Percentiles rank a stretch among this genome's conserved stretches.
These are phyloP conservation scores for Debaryomycetaceae sp. DNA, from an alignment of 1,139 yeast genomes.

Conservation along the genomic window DNA sequence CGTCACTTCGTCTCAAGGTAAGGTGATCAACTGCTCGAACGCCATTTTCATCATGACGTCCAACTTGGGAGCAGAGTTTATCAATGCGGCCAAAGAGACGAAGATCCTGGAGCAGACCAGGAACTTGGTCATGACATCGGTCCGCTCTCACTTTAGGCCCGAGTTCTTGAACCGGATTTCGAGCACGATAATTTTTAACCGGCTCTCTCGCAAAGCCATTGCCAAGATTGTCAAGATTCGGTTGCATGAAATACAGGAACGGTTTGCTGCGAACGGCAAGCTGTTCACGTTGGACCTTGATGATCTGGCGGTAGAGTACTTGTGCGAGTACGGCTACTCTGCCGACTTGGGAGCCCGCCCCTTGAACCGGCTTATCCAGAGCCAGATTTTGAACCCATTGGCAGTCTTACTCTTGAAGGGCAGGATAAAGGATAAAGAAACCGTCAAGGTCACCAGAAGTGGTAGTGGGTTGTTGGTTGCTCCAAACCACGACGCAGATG, in stretches of 20 bases:
- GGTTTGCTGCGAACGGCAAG: slow-evolving; percentile 80
- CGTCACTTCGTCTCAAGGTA: slow-evolving; percentile 89
- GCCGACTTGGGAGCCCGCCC: slow-evolving; percentile 97
- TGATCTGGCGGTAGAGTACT: slow-evolving; percentile 67
- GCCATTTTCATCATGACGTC: slow-evolving; percentile 94
- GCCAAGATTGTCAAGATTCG: slow-evolving; percentile 85
- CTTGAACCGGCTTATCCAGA: slow-evolving; percentile 84
- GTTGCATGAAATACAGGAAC: slow-evolving; percentile 67
- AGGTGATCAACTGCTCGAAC: slow-evolving; percentile 85
- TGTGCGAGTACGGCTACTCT: slow-evolving; percentile 80
- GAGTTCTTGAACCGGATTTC: slow-evolving; percentile 95
- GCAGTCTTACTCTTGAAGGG: slow-evolving; percentile 85
- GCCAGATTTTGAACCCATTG: slow-evolving; percentile 72
- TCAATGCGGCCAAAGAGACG: slow-evolving; percentile 56
- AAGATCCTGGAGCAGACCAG: slow-evolving; percentile 58
- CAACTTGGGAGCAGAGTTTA: slow-evolving; percentile 88
- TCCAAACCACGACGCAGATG: slow-evolving; percentile 75
- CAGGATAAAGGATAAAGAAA: slow-evolving; percentile 80
- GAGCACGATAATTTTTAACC: slow-evolving; percentile 84
- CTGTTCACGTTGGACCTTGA: slow-evolving; percentile 58
- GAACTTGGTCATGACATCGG: slow-evolving; percentile 73
- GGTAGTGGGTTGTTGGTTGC: slow-evolving; percentile 62
- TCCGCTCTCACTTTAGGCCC: slow-evolving; percentile 89
- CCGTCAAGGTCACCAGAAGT: slow-evolving; percentile 54
- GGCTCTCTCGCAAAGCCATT: slow-evolving; percentile 83